phyloP scores from a whole-genome alignment of 805 yeast species.

The Zygosaccharomyces kombuchaensis region DNA sequence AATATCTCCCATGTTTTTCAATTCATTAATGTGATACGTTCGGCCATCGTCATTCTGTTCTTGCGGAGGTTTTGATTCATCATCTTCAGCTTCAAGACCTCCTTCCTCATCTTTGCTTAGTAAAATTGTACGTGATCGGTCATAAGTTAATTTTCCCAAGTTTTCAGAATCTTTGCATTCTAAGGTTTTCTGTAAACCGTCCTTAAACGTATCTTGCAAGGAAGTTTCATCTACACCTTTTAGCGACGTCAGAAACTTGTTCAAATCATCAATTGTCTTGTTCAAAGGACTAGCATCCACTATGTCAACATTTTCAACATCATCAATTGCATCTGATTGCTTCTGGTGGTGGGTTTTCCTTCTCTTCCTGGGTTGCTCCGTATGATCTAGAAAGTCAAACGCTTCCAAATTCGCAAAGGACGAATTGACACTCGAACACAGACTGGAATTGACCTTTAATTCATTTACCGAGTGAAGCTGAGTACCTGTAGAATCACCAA shows the following conservation, averaged over 20 bases:
- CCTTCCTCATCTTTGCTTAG: conserved; percentile 13
- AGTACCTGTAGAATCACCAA: conserved; percentile 1
- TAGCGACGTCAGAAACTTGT: conserved; percentile 14
- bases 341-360: conserved; percentile 16
- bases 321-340: neutral
- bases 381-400: conserved; percentile 25
- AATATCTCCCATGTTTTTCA: conserved; percentile 35
- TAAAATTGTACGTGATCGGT: conserved; percentile 23
- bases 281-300: conserved; percentile 6
- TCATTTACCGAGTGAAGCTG: neutral
- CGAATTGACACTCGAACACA: conserved; percentile 1
- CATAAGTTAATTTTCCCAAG: conserved; percentile 16
- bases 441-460: neutral
- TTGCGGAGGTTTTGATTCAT: neutral
- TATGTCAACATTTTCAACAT: neutral
- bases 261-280: conserved; percentile 14
- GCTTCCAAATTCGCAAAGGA: conserved; percentile 12
- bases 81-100: conserved; percentile 12
- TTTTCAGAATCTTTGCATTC: neutral
- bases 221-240: conserved; percentile 5
- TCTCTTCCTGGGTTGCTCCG: conserved; percentile 15
- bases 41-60: conserved; percentile 6
- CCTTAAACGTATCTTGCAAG: conserved; percentile 10
- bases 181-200: conserved; percentile 7
- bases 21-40: conserved; percentile 27